Evolutionary conservation across 495 filamentous ascomycete species (phyloP), one percentile per base, ranked within the genome.

Genomic region (Penicillium waksmanii): DNA sequence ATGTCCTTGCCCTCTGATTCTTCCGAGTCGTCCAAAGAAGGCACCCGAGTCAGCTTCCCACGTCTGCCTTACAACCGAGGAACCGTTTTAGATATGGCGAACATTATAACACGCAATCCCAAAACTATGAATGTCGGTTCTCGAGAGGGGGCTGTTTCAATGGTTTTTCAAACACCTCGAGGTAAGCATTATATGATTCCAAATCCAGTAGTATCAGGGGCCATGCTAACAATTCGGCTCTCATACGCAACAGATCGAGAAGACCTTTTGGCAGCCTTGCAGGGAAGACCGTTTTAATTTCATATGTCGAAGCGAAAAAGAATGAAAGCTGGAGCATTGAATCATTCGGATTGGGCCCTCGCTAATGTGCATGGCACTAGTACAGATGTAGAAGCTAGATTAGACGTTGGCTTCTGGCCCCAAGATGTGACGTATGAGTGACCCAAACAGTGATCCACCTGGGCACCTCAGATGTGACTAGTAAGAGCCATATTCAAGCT

Each of bases 31-130:
- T 66, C 57, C n/a, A 67, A 66, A 15, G 70, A 74, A 10, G 60
- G 59, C 23, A 73, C 36, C 10, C 36, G 66, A 1, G 62, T 73
- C 11, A 66, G 53, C 17, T 64, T 78, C 46, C 63, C 63, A 6
- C 53, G 50, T 3, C 27, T 58, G 15, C 54, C 57, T n/a, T 75
- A 64, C 50, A 55, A 58, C 12, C 57, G 73, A 27, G 76, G 76
- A 9, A 70, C 56, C 5, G 57, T 65, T n/a, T 55, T 78, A 3
- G 74, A 78, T 52, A 66, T 78, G 68, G 64, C 68, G 47, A 65
- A 69, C 36, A 63, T 78, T 13, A 56, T 66, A 15, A 66, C 76
- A 5, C 67, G 66, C 5, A 52, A 60, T 12, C 61, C 74, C 1
- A 76, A 64, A 47, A 63, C 63, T 7, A 65, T 62, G 2, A 66